These are phyloP conservation scores for Biscutella auriculata DNA, from an alignment of 441 rosid species.

Conservation along the genomic window DNA sequence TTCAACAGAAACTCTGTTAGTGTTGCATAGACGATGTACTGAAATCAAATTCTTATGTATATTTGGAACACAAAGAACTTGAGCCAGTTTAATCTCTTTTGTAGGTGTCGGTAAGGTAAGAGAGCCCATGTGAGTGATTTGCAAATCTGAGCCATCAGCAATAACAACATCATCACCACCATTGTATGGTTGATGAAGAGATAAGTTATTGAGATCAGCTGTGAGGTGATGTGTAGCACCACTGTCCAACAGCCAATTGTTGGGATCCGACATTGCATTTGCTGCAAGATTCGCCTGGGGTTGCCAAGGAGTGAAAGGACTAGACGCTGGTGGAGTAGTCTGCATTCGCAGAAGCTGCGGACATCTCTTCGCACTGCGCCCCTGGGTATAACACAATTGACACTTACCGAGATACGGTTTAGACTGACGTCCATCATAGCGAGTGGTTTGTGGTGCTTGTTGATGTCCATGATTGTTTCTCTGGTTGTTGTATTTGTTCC, in stretches of 20 bases:
- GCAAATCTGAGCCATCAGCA: neutral
- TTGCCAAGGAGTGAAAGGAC: neutral
- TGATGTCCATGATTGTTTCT: no score
- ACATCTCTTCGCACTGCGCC: neutral
- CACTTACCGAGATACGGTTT: neutral
- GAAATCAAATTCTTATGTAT: no score
- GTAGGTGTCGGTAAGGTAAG: neutral
- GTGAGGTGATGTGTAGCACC: neutral
- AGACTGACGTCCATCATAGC: neutral
- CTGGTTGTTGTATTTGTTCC: no score
- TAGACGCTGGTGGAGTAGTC: no score
- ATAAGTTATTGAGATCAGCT: no score
- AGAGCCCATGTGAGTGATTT: neutral
- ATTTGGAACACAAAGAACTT: no score
- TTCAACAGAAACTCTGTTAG: no score
- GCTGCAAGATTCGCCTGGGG: neutral
- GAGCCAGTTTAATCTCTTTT: no score
- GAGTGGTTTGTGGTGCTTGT: neutral
- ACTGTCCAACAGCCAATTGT: no score
- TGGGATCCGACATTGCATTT: accelerated
- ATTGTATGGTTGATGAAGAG: neutral
- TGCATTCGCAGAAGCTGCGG: neutral
- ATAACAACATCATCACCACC: neutral
- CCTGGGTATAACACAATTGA: neutral
- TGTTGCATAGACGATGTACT: no score